Evolutionary conservation across 106 monocot genomes (phyloP), one percentile per base, ranked within the genome.

Genomic region (Phalaenopsis aphrodite): DNA sequence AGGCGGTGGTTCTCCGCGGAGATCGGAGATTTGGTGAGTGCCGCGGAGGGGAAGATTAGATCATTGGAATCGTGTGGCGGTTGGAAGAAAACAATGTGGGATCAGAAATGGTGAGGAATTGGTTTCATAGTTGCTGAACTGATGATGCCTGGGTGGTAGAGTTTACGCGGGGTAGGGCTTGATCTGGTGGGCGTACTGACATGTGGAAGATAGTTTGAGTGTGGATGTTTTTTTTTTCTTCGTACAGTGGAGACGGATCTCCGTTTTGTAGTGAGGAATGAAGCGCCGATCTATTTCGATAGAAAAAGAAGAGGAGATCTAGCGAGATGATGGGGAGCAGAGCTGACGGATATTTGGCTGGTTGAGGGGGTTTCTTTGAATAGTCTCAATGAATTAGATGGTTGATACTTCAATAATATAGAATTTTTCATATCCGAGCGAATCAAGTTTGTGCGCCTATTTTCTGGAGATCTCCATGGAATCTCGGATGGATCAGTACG

Each of bases 401-500:
- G 23, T 38, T 65, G 64, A 37, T 41, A n/a, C 16, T 78, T 57
- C 2, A 9, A 36, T 47, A 9, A 5, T 42, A 21, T 16, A 42
- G 30, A 46, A 42, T 7, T 43, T 69, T 69, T 69, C 38, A 69
- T 36, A 38, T 69, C 68, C 36, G 9, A 36, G 68, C 38, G 68
- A 71, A 46, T 68, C 0, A 49, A 82, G 18, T 55, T 41, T 23
- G 48, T 4, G 21, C 47, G n/a, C 52, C 45, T 82, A 5, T 73
- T 8, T 9, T 57, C n/a, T 18, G 49, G 72, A 72, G 76, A 47
- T 72, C 69, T 80, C 79, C 37, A 95, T 93, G 93, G 95, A 93
- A 79, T 93, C 94, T 15, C 78, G 90, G 46, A 99, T 99, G 98
- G 98, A 99, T 85, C 90, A 94, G 66, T 99, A 99, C 72, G 98